A percentile compares a stretch with the other conserved stretches of the same genome.
These are phyloP conservation scores for Rhodotorula sp. DNA, from an alignment of 1,284 basidiomycete genomes.

Conservation along the genomic window DNA sequence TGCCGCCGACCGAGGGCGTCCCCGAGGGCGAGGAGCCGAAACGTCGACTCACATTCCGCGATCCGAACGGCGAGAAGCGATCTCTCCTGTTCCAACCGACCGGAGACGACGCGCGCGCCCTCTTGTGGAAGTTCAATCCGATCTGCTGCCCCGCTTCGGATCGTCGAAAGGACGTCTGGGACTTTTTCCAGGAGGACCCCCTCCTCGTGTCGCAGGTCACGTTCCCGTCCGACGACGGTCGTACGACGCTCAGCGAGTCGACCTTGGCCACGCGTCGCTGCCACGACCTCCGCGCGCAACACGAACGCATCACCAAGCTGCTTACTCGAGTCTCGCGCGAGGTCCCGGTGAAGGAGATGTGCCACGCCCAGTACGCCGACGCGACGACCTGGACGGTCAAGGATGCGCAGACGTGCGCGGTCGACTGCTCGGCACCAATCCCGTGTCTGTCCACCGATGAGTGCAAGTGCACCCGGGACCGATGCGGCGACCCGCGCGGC, in stretches of 20 bases:
- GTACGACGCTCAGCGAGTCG: constrained; percentile 39
- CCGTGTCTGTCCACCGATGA: constrained; percentile 41
- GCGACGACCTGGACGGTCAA: constrained; percentile 36
- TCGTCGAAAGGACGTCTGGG: constrained; percentile 35
- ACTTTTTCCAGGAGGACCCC: constrained; percentile 44
- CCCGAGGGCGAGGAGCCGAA: constrained; percentile 40
- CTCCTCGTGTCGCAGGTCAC: constrained; percentile 43
- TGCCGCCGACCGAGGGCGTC: constrained; percentile 40
- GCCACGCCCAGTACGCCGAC: constrained; percentile 27
- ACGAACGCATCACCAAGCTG: constrained; percentile 36
- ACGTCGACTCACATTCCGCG: constrained; percentile 34
- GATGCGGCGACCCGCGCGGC: constrained; percentile 36
- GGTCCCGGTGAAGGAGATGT: constrained; percentile 5
- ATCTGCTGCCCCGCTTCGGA: constrained; percentile 37
- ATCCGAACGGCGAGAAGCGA: constrained; percentile 20
- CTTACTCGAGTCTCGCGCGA: constrained; percentile 12
- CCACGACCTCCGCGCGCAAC: constrained; percentile 37
- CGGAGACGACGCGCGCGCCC: constrained; percentile 29
- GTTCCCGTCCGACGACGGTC: constrained; percentile 41
- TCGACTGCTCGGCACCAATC: constrained; percentile 42
- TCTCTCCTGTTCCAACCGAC: constrained; percentile 39
- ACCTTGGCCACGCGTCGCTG: constrained; percentile 39
- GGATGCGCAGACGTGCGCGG: constrained; percentile 38
- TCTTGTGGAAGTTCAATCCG: constrained; percentile 44
- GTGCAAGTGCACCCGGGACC: constrained; percentile 43